Evolutionary conservation across 1,284 basidiomycete species (phyloP).

Genomic region (Irpex sp.): DNA sequence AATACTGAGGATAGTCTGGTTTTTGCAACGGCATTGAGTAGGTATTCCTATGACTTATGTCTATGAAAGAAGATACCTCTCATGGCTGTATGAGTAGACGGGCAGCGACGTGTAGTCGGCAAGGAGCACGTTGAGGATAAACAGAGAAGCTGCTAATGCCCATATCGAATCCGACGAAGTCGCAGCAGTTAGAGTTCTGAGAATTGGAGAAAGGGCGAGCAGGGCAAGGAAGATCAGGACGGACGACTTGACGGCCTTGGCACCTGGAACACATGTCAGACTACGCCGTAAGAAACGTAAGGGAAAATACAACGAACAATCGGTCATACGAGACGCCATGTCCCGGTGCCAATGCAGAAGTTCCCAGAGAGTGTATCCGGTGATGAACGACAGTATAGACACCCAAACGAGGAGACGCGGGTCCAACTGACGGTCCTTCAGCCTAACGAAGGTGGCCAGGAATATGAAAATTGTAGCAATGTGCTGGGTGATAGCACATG

Average conservation of each 20-base stretch:
- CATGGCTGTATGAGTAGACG: conserved; percentile 29
- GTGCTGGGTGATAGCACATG: conserved; percentile 84
- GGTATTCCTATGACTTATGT: background rate
- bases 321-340: conserved; percentile 11
- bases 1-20: conserved; percentile 82
- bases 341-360: conserved; percentile 38
- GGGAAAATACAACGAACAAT: conserved; percentile 29
- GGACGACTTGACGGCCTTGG: conserved; percentile 69
- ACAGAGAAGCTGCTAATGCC: conserved; percentile 77
- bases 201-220: conserved; percentile 86
- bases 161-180: conserved; percentile 97
- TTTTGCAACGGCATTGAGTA: conserved; percentile 13
- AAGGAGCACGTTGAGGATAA: conserved; percentile 59
- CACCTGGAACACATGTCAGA: conserved; percentile 36
- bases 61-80: conserved; percentile 28
- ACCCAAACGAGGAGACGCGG: conserved; percentile 69
- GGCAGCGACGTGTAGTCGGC: conserved; percentile 57
- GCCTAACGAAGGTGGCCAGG: conserved; percentile 72
- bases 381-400: conserved; percentile 55
- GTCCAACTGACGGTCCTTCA: conserved; percentile 63
- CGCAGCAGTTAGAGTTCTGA: conserved; percentile 89
- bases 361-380: conserved; percentile 64
- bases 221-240: conserved; percentile 86
- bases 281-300: background rate
- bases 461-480: conserved; percentile 80